These are phyloP conservation scores for Nothophytophthora sp. DNA, from an alignment of 352 stramenopile species.

Conservation along the genomic window DNA sequence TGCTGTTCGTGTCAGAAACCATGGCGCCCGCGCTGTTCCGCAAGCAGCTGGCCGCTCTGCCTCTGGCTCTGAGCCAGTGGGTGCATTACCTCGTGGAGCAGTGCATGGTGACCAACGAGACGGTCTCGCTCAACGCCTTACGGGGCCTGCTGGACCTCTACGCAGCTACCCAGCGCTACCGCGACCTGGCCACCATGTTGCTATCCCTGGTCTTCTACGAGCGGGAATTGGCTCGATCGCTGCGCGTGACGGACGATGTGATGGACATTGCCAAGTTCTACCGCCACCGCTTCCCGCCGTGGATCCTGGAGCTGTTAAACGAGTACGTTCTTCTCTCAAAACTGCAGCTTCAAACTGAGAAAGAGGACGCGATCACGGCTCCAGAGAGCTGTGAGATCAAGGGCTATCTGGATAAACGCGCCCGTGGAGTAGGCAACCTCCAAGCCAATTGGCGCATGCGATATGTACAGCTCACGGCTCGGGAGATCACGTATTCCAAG, in stretches of 20 bases:
- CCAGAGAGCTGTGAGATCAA: conserved; percentile 33
- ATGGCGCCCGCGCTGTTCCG: conserved; percentile 60
- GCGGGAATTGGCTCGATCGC: conserved; percentile 23
- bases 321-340: conserved; percentile 62
- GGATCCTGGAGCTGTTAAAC: conserved; percentile 55
- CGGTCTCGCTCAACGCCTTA: conserved; percentile 44
- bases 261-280: conserved; percentile 46
- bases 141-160: conserved; percentile 47
- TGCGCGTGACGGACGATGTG: conserved; percentile 57
- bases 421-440: conserved; percentile 45
- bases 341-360: conserved; percentile 58
- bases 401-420: conserved; percentile 62
- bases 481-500: conserved; percentile 61
- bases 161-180: conserved; percentile 45
- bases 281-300: conserved; percentile 50
- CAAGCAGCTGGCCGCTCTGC: conserved; percentile 38
- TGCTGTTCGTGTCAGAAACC: conserved; percentile 80
- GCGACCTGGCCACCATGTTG: conserved; percentile 58
- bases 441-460: conserved; percentile 80
- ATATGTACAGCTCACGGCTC: conserved; percentile 48
- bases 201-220: conserved; percentile 55
- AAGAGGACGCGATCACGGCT: conserved; percentile 40
- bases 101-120: conserved; percentile 50
- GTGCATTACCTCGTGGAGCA: conserved; percentile 65
- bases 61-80: conserved; percentile 61